These are phyloP conservation scores for Pythium dissotocum DNA, from an alignment of 352 stramenopile species.

Conservation along the genomic window DNA sequence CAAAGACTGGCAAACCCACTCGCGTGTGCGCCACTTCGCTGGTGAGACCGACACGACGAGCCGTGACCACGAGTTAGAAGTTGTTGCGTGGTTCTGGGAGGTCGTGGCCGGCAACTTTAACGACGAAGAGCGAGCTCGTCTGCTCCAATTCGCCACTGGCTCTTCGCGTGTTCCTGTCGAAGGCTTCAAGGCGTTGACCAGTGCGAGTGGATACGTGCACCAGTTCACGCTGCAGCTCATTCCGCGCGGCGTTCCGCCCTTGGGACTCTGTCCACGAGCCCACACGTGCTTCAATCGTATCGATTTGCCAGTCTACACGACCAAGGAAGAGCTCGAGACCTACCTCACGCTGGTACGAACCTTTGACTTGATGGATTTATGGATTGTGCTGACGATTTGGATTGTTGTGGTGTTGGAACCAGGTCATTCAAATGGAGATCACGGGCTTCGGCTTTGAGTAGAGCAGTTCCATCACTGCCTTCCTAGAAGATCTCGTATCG, in stretches of 20 bases:
- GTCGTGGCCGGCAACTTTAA: slow-evolving; percentile 48
- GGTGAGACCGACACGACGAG: slow-evolving; percentile 34
- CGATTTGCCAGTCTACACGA: slow-evolving; percentile 69
- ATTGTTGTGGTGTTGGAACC: neutral
- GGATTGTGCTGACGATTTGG: neutral
- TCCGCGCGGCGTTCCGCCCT: slow-evolving; percentile 37
- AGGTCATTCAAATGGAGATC: slow-evolving; percentile 38
- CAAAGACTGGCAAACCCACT: slow-evolving; percentile 59
- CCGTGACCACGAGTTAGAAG: slow-evolving; percentile 42
- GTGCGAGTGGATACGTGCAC: slow-evolving; percentile 77
- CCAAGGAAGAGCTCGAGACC: slow-evolving; percentile 69
- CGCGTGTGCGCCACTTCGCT: slow-evolving; percentile 64
- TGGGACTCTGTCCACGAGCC: slow-evolving; percentile 63
- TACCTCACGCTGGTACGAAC: slow-evolving; percentile 67
- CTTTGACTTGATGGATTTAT: neutral
- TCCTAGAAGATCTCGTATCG: neutral
- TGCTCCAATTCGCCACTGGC: slow-evolving; percentile 79
- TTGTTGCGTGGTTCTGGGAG: slow-evolving; percentile 76
- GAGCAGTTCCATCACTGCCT: neutral
- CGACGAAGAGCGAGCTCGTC: slow-evolving; percentile 63
- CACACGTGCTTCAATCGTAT: slow-evolving; percentile 88
- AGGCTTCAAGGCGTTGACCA: slow-evolving; percentile 79
- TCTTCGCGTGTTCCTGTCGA: slow-evolving; percentile 81
- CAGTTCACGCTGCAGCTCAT: slow-evolving; percentile 83
- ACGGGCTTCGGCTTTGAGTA: slow-evolving; percentile 67